Conservation (phyloP, 306 rosid species). For the Castanopsis chinensis region DNA sequence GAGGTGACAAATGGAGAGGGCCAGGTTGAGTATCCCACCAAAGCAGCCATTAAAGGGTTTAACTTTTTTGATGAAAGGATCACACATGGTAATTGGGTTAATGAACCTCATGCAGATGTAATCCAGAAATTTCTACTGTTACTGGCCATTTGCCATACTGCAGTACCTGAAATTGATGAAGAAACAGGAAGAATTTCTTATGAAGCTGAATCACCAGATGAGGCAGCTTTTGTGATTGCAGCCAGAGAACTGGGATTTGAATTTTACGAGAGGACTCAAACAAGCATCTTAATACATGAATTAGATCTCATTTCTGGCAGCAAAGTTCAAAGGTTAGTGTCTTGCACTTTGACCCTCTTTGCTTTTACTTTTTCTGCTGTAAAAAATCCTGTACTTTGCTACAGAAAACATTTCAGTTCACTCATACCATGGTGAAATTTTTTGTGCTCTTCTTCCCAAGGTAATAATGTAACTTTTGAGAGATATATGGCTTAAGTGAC, state of each 20-base stretch:
- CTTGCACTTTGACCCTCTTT: conserved; percentile 13
- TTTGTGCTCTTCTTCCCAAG: background rate
- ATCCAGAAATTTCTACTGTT: conserved; percentile 65
- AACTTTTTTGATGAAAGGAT: conserved; percentile 86
- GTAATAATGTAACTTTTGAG: conserved; percentile 3
- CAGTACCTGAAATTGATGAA: conserved; percentile 85
- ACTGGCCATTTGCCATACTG: conserved; percentile 87
- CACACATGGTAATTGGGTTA: conserved; percentile 71
- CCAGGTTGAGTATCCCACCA: conserved; percentile 25
- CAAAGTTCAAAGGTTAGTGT: conserved; percentile 53
- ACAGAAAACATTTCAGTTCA: background rate
- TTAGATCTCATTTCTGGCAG: conserved; percentile 48
- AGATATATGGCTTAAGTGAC: conserved; percentile 13
- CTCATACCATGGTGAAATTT: background rate
- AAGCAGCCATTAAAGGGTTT: conserved; percentile 64
- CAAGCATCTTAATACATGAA: conserved; percentile 63
- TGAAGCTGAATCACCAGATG: conserved; percentile 99
- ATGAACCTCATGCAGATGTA: conserved; percentile 59
- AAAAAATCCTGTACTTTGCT: background rate
- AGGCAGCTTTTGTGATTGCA: conserved; percentile 96
- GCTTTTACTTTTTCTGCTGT: background rate
- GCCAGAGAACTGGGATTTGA: conserved; percentile 95
- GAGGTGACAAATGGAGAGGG: conserved; percentile 26
- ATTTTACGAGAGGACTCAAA: conserved; percentile 73
- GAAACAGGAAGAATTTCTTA: conserved; percentile 65